Evolutionary conservation across 306 rosid species (phyloP), one percentile per base, ranked within the genome.

Genomic region (Lupinus albus): DNA sequence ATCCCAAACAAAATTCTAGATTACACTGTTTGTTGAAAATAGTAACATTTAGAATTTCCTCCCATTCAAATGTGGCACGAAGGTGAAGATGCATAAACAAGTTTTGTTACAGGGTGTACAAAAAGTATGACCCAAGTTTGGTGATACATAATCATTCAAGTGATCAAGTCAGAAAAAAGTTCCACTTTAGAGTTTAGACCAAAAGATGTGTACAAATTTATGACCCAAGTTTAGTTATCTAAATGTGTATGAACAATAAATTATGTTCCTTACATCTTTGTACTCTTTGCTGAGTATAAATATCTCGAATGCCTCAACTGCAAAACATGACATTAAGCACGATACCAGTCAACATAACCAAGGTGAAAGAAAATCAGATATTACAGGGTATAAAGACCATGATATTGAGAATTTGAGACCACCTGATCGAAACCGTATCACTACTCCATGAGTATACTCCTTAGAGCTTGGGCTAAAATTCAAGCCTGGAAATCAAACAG

Each of bases 351-450:
- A 84, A 55, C 21, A 72, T 49, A 64, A 51, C 74, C 62, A 71
- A 65, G 36, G 72, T 47, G 45, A 45, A 68, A 69, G 58, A 53
- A 68, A 75, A 64, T 63, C 48, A 75, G 70, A 71, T 11, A 66
- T 44, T 35, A 56, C 45, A 55, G 38, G 8, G 45, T 39, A 12
- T 10, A 8, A 12, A 39, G 13, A 77, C 42, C 30, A 61, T n/a
- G 51, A 55, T 35, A 55, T 25, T 25, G 30, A 25, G 30, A 33
- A 33, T 6, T 51, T 78, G 73, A 66, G 79, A 79, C 87, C 73
- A 92, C 96, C 55, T 17, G 96, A 89, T 73, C 93, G 96, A 78
- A 86, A 92, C 79, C 98, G 82, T 64, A 82, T 80, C 66, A 89
- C 87, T 49, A 80, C 78, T 69, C 82, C 95, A 68, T 89, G 91